These are phyloP conservation scores for Fraxinus excelsior DNA, from an alignment of 257 asterid genomes.

Conservation along the genomic window DNA sequence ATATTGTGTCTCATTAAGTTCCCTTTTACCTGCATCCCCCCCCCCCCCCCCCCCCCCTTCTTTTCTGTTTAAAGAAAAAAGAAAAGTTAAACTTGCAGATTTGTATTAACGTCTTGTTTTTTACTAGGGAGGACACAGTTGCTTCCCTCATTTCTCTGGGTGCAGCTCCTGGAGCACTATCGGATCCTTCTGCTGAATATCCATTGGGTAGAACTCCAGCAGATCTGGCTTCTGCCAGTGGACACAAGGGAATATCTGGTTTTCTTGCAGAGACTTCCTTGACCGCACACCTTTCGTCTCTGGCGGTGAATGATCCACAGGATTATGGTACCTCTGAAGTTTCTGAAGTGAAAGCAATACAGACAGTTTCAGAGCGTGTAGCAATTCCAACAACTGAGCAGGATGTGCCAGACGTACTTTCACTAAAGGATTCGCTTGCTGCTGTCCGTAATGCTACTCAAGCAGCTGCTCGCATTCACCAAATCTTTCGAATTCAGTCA, in stretches of 20 bases:
- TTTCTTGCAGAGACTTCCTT: conserved; percentile 81
- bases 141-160: conserved; percentile 82
- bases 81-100: conserved; percentile 2
- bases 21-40: background rate
- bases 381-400: conserved; percentile 72
- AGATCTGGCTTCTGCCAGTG: conserved; percentile 81
- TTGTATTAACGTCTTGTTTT: conserved; percentile 23
- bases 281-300: conserved; percentile 67
- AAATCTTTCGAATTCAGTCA: conserved; percentile 78
- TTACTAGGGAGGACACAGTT: conserved; percentile 83
- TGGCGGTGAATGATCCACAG: conserved; percentile 55
- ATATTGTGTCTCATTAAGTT: conserved; percentile 15
- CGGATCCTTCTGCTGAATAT: conserved; percentile 78
- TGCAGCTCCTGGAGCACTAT: conserved; percentile 79
- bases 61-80: background rate
- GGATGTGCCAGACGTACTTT: conserved; percentile 72
- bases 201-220: conserved; percentile 82
- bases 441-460: conserved; percentile 94
- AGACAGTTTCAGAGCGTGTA: conserved; percentile 67
- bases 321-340: conserved; percentile 43
- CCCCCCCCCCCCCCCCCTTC: background rate
- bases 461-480: conserved; percentile 93
- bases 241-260: conserved; percentile 97
- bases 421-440: conserved; percentile 88
- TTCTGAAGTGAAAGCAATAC: conserved; percentile 47